Base-by-base conservation (phyloP, 441 rosid species). In the Macaranga tanarius region DNA sequence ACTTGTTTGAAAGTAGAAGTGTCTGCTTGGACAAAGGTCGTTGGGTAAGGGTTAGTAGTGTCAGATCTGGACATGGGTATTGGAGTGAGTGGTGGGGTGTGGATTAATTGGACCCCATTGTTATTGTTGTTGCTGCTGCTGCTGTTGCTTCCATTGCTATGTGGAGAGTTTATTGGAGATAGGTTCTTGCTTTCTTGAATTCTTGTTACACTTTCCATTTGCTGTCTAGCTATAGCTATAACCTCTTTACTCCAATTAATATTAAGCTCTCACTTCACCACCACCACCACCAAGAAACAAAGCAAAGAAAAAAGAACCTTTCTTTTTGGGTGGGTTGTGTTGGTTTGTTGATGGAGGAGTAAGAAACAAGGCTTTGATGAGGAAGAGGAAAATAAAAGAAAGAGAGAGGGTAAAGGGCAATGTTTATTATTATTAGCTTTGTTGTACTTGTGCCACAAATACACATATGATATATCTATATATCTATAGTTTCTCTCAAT, bases 11-110 rank as follows among this genome's bases (percentile, higher is more conserved):
- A 95, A 79, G 84, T 83, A 44, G 91, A 77, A 67, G 95, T 82
- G 84, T 95, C 97, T 7, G 98, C 99, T 70, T 95, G 98, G 59
- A 95, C 97, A 69, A 95, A 95, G 73, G 98, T 95, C 17, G 98
- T 95, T 26, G 97, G 98, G 78, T 86, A 91, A 69, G 97, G 99
- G 79, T 88, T 89, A 79, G 86, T 88, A 20, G 91, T 34, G 66
- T 92, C 91, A 80, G 96, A 89, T 85, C 93, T 89, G 84, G 95
- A 78, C 71, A 90, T 75, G 69, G 95, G 85, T 47, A 78, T 79
- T 57, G 90, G 89, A 7, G 85, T 72, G 51, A 73, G 72, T 31
- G 88, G 81, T 70, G 85, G 86, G 75, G 81, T 77, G 76, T 83
- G 87, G 61, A 77, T 78, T 65, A 42, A 42, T 42, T 85, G 89